These are phyloP conservation scores for Aspergillus campestris DNA, from an alignment of 495 filamentous ascomycete species.

Conservation along the genomic window DNA sequence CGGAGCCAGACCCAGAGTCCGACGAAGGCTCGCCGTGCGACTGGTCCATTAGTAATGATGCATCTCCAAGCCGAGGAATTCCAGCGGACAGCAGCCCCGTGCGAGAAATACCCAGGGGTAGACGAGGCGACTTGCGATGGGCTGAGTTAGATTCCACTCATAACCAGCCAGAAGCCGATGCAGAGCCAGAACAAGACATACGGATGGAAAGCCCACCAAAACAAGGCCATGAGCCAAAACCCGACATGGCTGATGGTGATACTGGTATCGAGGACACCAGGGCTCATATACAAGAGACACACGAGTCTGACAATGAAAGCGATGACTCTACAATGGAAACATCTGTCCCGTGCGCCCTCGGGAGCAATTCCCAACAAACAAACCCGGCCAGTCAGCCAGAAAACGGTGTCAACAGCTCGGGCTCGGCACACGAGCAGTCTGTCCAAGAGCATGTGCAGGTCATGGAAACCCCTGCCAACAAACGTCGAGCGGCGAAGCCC, in stretches of 20 bases:
- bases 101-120: background rate
- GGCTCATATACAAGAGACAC: constrained; percentile 4
- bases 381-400: constrained; percentile 21
- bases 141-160: too few species aligned
- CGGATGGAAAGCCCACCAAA: too few species aligned
- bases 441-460: constrained; percentile 27
- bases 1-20: constrained; percentile 7
- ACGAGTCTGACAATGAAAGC: constrained; percentile 21
- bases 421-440: constrained; percentile 10
- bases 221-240: background rate
- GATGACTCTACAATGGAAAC: constrained; percentile 48
- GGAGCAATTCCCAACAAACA: constrained; percentile 17
- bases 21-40: constrained; percentile 9
- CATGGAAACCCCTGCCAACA: constrained; percentile 22
- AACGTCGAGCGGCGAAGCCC: constrained; percentile 5
- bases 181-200: too few species aligned
- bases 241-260: background rate
- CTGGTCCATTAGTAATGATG: constrained; percentile 3
- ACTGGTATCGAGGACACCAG: background rate
- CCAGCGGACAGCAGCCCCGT: constrained; percentile 24
- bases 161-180: too few species aligned
- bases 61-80: constrained; percentile 3
- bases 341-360: constrained; percentile 42
- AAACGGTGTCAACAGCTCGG: constrained; percentile 17
- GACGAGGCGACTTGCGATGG: too few species aligned